Percentiles rank a stretch among this genome's conserved stretches.
These are phyloP conservation scores for Auriscalpium vulgare DNA, from an alignment of 768 basidiomycete genomes.

Conservation along the genomic window DNA sequence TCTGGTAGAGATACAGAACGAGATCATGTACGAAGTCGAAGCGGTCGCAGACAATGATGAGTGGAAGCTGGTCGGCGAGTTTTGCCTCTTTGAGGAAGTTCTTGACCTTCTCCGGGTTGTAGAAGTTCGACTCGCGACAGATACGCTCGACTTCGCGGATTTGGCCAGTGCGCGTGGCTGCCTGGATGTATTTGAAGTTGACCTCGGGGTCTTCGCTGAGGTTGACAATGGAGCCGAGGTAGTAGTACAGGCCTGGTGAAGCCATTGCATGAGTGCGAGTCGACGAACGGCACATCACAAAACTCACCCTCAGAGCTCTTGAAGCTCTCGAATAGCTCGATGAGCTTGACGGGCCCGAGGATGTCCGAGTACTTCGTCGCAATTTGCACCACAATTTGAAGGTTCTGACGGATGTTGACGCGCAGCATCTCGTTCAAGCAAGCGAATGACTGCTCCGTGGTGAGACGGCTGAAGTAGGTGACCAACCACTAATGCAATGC, in stretches of 20 bases:
- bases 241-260: conserved; percentile 82
- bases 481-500: conserved; percentile 75
- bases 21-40: conserved; percentile 99
- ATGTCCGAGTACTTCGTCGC: conserved; percentile 99
- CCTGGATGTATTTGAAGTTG: conserved; percentile 99
- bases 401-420: conserved; percentile 94
- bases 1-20: conserved; percentile 97
- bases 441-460: conserved; percentile 94
- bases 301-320: conserved; percentile 87
- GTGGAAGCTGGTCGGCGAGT: conserved; percentile 89
- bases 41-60: conserved; percentile 99
- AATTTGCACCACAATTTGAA: conserved; percentile 93
- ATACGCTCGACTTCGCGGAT: conserved; percentile 99
- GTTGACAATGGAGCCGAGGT: conserved; percentile 96
- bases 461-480: conserved; percentile 92
- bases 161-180: conserved; percentile 95
- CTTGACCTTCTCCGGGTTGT: conserved; percentile 99
- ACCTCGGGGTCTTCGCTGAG: conserved; percentile 94
- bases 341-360: conserved; percentile 92
- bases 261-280: neutral
- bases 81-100: conserved; percentile 99
- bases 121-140: conserved; percentile 92
- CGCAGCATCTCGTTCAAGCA: conserved; percentile 97
- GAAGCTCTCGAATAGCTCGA: conserved; percentile 97
- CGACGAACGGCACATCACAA: neutral